Conservation (phyloP, 805 yeast genomes). For the Metschnikowia reukaufii region DNA sequence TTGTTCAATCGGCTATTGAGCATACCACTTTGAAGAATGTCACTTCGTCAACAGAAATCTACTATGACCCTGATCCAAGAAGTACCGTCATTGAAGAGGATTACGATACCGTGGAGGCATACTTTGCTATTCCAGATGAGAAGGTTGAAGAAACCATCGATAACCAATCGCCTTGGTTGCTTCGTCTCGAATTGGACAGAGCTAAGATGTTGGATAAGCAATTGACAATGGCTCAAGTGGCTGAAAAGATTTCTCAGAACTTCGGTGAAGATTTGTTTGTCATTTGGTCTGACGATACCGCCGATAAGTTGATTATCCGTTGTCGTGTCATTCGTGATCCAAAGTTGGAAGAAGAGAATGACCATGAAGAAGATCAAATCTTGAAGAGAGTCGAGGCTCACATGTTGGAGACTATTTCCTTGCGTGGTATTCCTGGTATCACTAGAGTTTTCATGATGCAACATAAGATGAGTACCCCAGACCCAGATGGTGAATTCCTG, state of each 20-base stretch:
- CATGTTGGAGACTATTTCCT: conserved; percentile 91
- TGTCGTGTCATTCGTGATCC: conserved; percentile 98
- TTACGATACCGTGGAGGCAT: conserved; percentile 94
- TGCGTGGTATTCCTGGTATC: conserved; percentile 95
- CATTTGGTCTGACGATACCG: conserved; percentile 99
- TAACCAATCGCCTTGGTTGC: conserved; percentile 96
- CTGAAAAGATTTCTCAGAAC: conserved; percentile 87
- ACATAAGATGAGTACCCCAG: conserved; percentile 69
- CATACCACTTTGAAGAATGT: conserved; percentile 94
- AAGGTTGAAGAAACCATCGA: conserved; percentile 92
- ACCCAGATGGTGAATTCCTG: conserved; percentile 79
- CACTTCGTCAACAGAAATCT: conserved; percentile 95
- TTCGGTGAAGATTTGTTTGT: conserved; percentile 95
- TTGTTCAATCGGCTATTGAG: conserved; percentile 94
- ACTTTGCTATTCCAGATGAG: conserved; percentile 96
- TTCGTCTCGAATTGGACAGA: conserved; percentile 95
- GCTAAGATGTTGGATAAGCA: conserved; percentile 98
- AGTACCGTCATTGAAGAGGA: conserved; percentile 96
- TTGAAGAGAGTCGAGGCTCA: conserved; percentile 92
- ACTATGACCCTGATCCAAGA: conserved; percentile 97
- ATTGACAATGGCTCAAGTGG: conserved; percentile 96
- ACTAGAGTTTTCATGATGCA: conserved; percentile 89
- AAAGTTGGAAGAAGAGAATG: conserved; percentile 90
- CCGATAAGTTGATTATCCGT: conserved; percentile 93
- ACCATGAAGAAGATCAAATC: conserved; percentile 95